Evolutionary conservation across 1,284 basidiomycete genomes (phyloP), one percentile per base, ranked within the genome.

Genomic region (Heterobasidion annosum): DNA sequence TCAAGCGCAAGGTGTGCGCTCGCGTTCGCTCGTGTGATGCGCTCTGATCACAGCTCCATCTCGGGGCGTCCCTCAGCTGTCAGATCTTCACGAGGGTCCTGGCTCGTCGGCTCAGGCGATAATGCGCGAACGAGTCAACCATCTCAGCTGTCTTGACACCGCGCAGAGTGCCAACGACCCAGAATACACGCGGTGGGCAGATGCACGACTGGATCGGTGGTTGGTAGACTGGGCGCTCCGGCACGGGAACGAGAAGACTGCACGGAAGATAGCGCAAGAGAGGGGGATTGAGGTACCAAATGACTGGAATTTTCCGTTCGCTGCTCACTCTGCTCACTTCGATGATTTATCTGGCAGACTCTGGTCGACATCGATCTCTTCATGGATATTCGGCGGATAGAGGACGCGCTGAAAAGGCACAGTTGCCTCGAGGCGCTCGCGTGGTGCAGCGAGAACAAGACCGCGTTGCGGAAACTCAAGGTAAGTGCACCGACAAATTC

Each of bases 381-480:
- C 68, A 82, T 82, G 55, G 93, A 98, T 61, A 89, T 98, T 48
- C 78, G 77, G 34, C 78, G 85, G 54, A 93, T 98, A 59, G 93
- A 98, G 68, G 75, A 78, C 6, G 92, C 91, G 0, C 76, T 99
- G 16, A 70, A 75, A 15, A 72, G 73, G 50, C 84, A 91, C 60
- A 89, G 88, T 63, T 93, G 93, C 62, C 75, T 85, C 1, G 89
- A 94, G 67, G 96, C 95, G 5, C 74, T 99, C 46, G 79, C 83
- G 13, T 99, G 96, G 96, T 98, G 95, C 63, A 92, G 83, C 56
- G 97, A 99, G 76, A 98, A 99, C 72, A 91, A 96, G 68, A 81
- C 84, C 34, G 87, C 91, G 8, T 77, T 99, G 54, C 85, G 92
- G 56, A 98, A 98, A 74, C 82, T 87, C 64, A 93, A 91, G 77